Conservation (phyloP, 2,329 filamentous ascomycete species). For the Talaromyces sp. region DNA sequence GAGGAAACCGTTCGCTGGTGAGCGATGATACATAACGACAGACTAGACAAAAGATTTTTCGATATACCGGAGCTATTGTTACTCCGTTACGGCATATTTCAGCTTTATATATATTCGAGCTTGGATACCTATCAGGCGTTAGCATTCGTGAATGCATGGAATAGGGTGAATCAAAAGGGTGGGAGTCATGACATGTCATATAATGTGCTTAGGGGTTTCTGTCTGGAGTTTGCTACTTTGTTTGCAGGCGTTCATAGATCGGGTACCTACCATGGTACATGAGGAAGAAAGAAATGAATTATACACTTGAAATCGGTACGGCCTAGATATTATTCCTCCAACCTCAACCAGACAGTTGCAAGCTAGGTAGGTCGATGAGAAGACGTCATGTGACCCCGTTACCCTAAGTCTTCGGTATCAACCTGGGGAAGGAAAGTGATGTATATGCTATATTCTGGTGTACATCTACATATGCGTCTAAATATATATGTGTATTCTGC, state of each 20-base stretch:
- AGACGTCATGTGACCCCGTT: constrained; percentile 9
- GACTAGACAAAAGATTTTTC: background rate
- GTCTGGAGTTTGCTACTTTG: constrained; percentile 1
- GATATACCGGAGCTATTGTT: background rate
- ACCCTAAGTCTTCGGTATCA: background rate
- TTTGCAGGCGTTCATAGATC: background rate
- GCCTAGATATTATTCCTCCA: background rate
- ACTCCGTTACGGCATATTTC: background rate
- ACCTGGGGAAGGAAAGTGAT: background rate
- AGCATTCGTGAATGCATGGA: background rate
- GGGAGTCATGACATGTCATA: background rate
- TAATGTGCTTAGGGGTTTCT: background rate
- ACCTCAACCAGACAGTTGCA: background rate
- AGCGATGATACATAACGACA: background rate
- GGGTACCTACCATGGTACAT: background rate
- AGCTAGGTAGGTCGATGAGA: background rate
- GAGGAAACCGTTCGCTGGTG: constrained; percentile 30
- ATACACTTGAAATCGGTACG: background rate
- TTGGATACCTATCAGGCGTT: background rate
- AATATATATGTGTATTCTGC: background rate
- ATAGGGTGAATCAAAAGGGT: background rate
- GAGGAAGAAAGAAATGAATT: background rate
- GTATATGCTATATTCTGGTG: background rate
- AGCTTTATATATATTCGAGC: background rate
- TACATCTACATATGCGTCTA: background rate